These are phyloP conservation scores for Dictyostelium purpureum DNA, from an alignment of 78 protist genomes.

Conservation along the genomic window DNA sequence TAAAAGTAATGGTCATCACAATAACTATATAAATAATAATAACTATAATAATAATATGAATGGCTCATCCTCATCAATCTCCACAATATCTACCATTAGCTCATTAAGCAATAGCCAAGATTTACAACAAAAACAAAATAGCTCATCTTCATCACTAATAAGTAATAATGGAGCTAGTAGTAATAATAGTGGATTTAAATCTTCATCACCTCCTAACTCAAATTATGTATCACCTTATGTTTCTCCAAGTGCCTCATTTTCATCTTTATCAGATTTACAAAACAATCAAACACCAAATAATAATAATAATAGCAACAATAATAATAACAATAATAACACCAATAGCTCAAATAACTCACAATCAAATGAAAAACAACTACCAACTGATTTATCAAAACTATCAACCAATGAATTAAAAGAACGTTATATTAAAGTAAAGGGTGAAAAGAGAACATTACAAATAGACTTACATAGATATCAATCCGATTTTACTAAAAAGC, in stretches of 20 bases:
- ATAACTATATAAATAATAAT: not conserved
- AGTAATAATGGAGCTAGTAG: not conserved
- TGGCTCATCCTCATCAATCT: not conserved
- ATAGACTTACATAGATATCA: conserved; percentile 48
- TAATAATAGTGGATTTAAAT: not conserved
- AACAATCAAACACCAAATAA: not conserved
- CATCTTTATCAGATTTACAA: not conserved
- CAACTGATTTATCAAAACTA: not conserved
- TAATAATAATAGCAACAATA: not conserved
- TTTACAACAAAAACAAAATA: conserved; percentile 8
- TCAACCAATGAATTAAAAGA: conserved; percentile 16
- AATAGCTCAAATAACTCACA: not conserved
- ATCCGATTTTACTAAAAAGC: conserved; percentile 44
- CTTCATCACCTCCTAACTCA: not conserved
- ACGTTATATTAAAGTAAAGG: conserved; percentile 7
- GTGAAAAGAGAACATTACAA: conserved; percentile 48
- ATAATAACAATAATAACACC: not conserved
- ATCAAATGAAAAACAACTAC: not conserved
- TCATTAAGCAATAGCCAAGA: not conserved
- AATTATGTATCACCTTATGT: not conserved
- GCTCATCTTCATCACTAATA: not conserved
- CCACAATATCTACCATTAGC: not conserved
- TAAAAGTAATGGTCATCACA: not conserved
- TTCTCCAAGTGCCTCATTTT: not conserved
- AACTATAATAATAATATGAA: not conserved